Base-by-base conservation (phyloP, 1,284 basidiomycete species). In the Sanghuangporus sanghuang region DNA sequence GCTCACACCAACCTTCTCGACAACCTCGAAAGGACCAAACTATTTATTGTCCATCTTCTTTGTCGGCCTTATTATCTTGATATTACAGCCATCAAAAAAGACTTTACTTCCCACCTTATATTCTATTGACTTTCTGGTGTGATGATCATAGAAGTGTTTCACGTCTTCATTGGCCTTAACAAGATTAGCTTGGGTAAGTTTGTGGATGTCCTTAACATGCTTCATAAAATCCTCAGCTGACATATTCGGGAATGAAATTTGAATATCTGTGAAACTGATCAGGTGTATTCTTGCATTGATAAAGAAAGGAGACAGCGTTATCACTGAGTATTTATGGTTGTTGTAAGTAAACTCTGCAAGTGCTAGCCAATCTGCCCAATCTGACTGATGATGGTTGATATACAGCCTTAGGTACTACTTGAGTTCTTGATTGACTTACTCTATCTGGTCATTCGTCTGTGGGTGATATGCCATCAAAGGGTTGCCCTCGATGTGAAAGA, bases 391-490 rank as follows among this genome's bases (percentile, higher is more conserved):
- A 32, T 44, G 16, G 12, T 61, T 32, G 9, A 53, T 36, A 42
- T 23, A 61, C 5, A 27, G 12, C 35, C 38, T 1, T 8, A 61
- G 35, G 18, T 53, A 61, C 35, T 53, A 50, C 32, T 61, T 38
- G 0, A 61, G 14, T 38, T 61, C 59, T n/a, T 61, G 49, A 32
- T 61, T 61, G n/a, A 61, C 16, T 35, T 27, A 3, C 32, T 62
- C 54, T 18, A 52, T 56, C 27, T 57, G 42, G 4, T 46, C 40
- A 35, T 62, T 38, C 2, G 40, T 56, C 57, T 78, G 72, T 1
- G 74, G 76, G 52, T 79, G 76, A 57, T 72, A 78, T 0, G 68
- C 48, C 0, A 70, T 71, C 4, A 23, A 52, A 3, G 27, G 5
- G 12, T 52, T 52, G 2, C 5, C 6, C 27, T 52, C 21, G 6